These are phyloP conservation scores for Salvia splendens DNA, from an alignment of 257 asterid species.

Conservation along the genomic window DNA sequence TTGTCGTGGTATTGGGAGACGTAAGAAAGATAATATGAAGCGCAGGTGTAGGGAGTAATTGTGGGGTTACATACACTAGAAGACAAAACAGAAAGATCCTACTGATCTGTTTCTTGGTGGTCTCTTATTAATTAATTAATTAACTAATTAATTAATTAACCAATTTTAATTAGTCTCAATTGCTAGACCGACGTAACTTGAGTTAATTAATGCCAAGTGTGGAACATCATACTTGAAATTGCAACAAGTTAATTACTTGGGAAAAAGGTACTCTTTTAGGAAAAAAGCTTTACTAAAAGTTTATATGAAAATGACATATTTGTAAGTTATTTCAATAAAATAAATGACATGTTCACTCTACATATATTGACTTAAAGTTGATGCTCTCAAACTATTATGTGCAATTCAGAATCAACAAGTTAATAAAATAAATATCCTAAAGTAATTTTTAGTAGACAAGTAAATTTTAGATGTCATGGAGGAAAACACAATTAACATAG, in stretches of 20 bases:
- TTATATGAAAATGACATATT: background rate
- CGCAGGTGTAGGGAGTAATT: constrained; percentile 34
- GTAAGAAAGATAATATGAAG: constrained; percentile 23
- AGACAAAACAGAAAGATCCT: constrained; percentile 44
- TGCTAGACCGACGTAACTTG: background rate
- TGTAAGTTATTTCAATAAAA: background rate
- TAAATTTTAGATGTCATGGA: too few relatives aligned
- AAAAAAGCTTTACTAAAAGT: background rate
- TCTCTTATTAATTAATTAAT: background rate
- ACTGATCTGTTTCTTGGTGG: constrained; percentile 27
- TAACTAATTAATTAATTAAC: background rate
- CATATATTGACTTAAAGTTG: too few relatives aligned
- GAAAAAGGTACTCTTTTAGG: background rate
- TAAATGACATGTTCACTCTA: too few relatives aligned
- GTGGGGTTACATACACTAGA: constrained; percentile 37
- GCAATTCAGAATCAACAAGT: too few relatives aligned
- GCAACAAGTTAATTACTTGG: background rate
- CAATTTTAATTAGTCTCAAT: background rate
- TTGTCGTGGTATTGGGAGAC: constrained; percentile 23
- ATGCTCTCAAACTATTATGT: too few relatives aligned
- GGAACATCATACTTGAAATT: background rate
- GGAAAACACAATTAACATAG: too few relatives aligned
- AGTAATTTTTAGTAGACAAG: too few relatives aligned
- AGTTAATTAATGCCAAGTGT: background rate
- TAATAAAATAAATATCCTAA: too few relatives aligned